Base-by-base conservation (phyloP, 805 yeast species). In the Cyberlindnera sargentensis region DNA sequence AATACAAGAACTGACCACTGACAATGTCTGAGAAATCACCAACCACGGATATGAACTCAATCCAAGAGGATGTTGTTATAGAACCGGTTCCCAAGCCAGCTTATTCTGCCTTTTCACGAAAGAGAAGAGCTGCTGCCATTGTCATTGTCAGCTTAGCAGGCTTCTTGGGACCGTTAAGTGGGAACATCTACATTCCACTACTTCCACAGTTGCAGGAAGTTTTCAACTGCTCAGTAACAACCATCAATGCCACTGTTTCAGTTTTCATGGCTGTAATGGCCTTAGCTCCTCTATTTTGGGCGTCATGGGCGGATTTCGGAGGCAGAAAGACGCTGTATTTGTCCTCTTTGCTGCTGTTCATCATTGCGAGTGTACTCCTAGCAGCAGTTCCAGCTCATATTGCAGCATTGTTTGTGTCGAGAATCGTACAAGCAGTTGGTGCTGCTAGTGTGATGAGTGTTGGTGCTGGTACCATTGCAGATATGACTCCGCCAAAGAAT, bases 401-500 rank as follows among this genome's bases (percentile, higher is more conserved):
- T 29, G 82, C 82, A 0, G 83, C 91, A 0, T 69, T 86, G 1
- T 75, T 82, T 31, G 73, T 88, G 4, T 67, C 87, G 3, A 67
- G 78, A 46, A 61, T 83, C 4, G 82, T 90, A 2, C 88, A 84
- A 53, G 91, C 89, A 2, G 70, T 89, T 55, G 95, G 95, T 32
- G 95, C 93, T 0, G 77, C 87, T 47, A 82, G 91, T 3, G 96
- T 89, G 0, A 95, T 89, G 59, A 78, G 95, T 20, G 82, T 87
- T 28, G 96, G 96, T 1, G 95, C 96, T 0, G 96, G 95, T 2
- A 85, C 95, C 0, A 80, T 89, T 20, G 78, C 87, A 28, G 97
- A 89, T 60, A 61, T 89, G 30, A 82, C 73, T 47, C 70, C 76
- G 7, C 80, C 82, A 20, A 70, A 75, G 29, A 75, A 80, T 50